Percentiles rank a stretch among this genome's conserved stretches.
Evolutionary conservation across 1,284 basidiomycete species (phyloP).

Genomic region (Pseudozyma sp.): DNA sequence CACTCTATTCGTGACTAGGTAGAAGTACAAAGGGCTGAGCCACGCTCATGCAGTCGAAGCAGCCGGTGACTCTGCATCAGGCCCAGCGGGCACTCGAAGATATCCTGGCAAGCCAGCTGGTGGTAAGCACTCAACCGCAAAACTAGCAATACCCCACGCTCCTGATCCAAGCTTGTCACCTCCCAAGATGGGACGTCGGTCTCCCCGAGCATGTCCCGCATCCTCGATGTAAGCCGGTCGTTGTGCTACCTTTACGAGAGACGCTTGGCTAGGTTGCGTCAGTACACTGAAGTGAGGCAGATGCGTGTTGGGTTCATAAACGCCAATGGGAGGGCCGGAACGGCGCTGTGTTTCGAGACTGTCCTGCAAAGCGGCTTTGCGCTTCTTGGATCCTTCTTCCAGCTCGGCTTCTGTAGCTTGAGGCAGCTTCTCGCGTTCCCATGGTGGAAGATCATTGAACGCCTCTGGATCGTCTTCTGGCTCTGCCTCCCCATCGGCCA

Average conservation of each 20-base stretch:
- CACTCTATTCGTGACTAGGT: neutral
- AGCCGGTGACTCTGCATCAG: conserved; percentile 3
- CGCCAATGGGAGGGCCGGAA: conserved; percentile 59
- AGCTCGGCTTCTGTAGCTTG: conserved; percentile 15
- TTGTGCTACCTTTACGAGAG: conserved; percentile 34
- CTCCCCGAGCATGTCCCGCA: conserved; percentile 20
- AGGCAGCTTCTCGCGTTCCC: conserved; percentile 50
- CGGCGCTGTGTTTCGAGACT: conserved; percentile 32
- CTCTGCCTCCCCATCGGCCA: conserved; percentile 41
- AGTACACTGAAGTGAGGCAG: conserved; percentile 49
- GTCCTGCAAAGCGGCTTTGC: conserved; percentile 21
- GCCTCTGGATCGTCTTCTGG: conserved; percentile 50
- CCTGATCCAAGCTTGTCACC: conserved; percentile 49
- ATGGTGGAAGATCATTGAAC: conserved; percentile 58
- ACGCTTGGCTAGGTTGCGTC: conserved; percentile 58
- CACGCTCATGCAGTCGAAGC: conserved; percentile 1
- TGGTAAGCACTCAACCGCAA: conserved; percentile 36
- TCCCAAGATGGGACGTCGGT: conserved; percentile 48
- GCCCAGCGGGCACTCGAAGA: conserved; percentile 20
- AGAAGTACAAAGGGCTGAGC: conserved; percentile 10
- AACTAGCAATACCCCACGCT: conserved; percentile 54
- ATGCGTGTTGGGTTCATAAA: conserved; percentile 67
- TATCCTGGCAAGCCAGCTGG: conserved; percentile 20
- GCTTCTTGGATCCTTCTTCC: conserved; percentile 36
- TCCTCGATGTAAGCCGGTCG: conserved; percentile 41